Evolutionary conservation across 345 rosid species (phyloP).

Genomic region (Brassica rapa): DNA sequence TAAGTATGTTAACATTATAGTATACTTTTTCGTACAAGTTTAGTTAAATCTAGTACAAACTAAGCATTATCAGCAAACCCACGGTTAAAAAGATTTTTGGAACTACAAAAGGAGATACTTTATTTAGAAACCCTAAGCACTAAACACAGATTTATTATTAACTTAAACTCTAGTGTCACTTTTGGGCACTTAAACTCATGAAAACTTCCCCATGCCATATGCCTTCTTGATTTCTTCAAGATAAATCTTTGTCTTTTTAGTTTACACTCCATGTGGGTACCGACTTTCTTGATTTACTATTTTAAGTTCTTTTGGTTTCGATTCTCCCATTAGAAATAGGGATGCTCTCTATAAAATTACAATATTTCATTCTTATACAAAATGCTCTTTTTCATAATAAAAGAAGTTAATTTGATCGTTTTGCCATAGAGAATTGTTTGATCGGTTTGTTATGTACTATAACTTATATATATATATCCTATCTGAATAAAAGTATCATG

Average conservation of each 20-base stretch:
- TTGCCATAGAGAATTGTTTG: neutral
- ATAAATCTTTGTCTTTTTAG: constrained; percentile 11
- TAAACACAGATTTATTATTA: constrained; percentile 10
- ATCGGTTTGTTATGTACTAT: neutral
- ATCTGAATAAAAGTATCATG: neutral
- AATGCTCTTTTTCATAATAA: neutral
- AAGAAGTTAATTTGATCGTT: neutral
- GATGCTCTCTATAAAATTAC: neutral
- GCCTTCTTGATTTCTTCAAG: constrained; percentile 36
- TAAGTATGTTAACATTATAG: neutral
- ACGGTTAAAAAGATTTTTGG: constrained; percentile 28
- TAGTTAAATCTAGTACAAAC: constrained; percentile 2
- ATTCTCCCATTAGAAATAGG: neutral
- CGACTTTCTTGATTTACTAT: constrained; percentile 29
- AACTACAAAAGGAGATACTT: constrained; percentile 27
- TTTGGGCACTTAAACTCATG: constrained; percentile 43
- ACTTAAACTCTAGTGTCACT: constrained; percentile 22
- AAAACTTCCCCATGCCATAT: constrained; percentile 35
- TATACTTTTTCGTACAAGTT: neutral
- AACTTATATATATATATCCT: neutral
- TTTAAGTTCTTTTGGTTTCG: neutral
- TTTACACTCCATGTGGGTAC: constrained; percentile 32
- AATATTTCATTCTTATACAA: neutral
- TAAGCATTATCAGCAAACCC: constrained; percentile 25
- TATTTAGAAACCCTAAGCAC: constrained; percentile 36